phyloP scores from a whole-genome alignment of 352 stramenopile species.

The Globisporangium nodosum region DNA sequence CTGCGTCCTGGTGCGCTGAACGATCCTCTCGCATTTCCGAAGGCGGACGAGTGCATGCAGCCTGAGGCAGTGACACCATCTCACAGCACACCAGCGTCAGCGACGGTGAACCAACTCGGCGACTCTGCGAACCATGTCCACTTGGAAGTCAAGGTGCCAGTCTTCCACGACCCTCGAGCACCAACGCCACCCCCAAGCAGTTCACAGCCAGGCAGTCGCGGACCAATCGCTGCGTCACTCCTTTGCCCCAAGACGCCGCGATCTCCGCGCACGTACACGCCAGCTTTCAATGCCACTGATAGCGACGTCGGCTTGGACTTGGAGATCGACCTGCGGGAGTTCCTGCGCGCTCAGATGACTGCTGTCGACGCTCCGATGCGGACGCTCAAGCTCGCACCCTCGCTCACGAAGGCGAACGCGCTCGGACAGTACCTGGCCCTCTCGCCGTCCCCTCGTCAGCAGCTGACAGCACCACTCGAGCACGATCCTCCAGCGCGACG shows the following conservation, averaged over 20 bases:
- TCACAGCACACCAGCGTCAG: background rate
- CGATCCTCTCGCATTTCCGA: background rate
- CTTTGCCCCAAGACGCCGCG: background rate
- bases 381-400: conserved; percentile 37
- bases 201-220: background rate
- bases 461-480: too few relatives aligned
- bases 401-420: conserved; percentile 22
- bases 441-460: background rate
- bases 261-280: background rate
- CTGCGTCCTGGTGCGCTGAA: too few relatives aligned
- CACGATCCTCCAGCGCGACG: too few relatives aligned
- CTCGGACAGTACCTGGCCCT: conserved; percentile 28
- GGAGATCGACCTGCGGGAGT: conserved; percentile 18
- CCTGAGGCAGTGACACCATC: background rate
- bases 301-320: conserved; percentile 2
- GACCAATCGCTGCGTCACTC: background rate
- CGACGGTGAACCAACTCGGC: background rate
- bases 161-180: conserved; percentile 2
- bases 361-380: conserved; percentile 27
- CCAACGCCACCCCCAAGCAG: conserved; percentile 1
- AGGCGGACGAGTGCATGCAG: conserved; percentile 4
- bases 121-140: conserved; percentile 6
- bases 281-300: background rate
- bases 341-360: conserved; percentile 20
- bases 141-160: conserved; percentile 7